Evolutionary conservation across 805 yeast species (phyloP), one percentile per base, ranked within the genome.

Genomic region (Sugiyamaella marilandica): DNA sequence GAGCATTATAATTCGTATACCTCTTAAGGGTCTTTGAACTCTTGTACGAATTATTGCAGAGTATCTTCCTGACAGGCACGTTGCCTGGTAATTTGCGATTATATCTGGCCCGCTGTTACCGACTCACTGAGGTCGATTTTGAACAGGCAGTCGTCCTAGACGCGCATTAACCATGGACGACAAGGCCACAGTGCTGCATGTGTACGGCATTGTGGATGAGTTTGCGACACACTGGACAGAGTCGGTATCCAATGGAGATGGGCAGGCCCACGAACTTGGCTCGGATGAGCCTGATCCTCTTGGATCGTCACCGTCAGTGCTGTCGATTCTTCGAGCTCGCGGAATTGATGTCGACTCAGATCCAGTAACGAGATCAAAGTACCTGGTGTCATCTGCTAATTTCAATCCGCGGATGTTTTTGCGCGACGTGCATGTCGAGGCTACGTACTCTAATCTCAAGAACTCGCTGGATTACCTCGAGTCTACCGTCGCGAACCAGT

Each of bases 341-440:
- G 73, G 72, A 19, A 60, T 73, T 16, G 68, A 75, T 43, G 70
- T 72, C 29, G 72, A 67, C 50, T 62, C 54, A 8, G 67, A 70
- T 24, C 58, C 57, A 1, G 36, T 56, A 24, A 61, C 72, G 47
- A 71, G 77, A 50, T 63, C 77, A 34, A 70, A 77, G 58, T 77
- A 74, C 65, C 67, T 82, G 55, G 75, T 82, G 47, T 80, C 80
- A 45, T 78, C 82, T 14, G 80, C 82, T 51, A 68, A 75, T 26
- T 84, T 85, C 67, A 78, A 81, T 58, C 79, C 85, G 1, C 75
- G 78, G 48, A 68, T 71, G 32, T 84, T 80, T 61, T 64, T 84
- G 56, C 75, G 76, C 50, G 74, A 77, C 32, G 71, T 83, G 10
- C 88, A 84, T 60, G 70, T 72, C 9, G 75, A 75, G 19, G 83